Conservation (phyloP, 345 rosid genomes). For the Aquilaria yunnanensis region DNA sequence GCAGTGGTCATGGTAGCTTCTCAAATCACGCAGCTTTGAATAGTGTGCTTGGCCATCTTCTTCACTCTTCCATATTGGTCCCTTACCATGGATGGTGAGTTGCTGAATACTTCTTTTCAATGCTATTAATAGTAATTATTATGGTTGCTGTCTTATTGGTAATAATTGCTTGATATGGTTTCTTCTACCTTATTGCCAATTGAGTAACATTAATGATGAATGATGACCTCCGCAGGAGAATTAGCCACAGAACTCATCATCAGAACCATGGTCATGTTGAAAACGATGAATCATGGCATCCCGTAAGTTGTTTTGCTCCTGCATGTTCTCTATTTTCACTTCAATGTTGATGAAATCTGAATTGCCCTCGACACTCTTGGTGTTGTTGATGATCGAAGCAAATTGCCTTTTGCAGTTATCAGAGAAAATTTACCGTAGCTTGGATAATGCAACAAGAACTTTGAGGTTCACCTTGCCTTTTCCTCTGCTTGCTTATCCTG, state of each 20-base stretch:
- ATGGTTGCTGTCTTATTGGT: background rate
- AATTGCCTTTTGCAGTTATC: constrained; percentile 40
- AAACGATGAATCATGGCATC: constrained; percentile 95
- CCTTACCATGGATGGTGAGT: constrained; percentile 96
- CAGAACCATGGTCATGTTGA: constrained; percentile 96
- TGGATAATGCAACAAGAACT: constrained; percentile 37
- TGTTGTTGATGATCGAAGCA: background rate
- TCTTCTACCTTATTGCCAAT: background rate
- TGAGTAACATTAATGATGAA: constrained; percentile 3
- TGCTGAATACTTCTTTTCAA: background rate
- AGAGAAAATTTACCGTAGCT: constrained; percentile 56
- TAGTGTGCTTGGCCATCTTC: constrained; percentile 74
- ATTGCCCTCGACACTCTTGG: too few relatives aligned
- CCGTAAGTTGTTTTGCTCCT: constrained; percentile 29
- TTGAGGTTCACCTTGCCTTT: constrained; percentile 82
- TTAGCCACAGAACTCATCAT: constrained; percentile 95
- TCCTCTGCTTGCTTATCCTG: constrained; percentile 87
- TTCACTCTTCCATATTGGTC: constrained; percentile 87
- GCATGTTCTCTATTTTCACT: background rate
- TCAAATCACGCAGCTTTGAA: constrained; percentile 62
- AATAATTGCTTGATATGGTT: too few relatives aligned
- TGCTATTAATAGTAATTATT: background rate
- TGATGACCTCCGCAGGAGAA: constrained; percentile 47
- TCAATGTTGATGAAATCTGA: background rate
- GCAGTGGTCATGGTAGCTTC: constrained; percentile 95